Conservation (phyloP, 176 grass and related monocot genomes). For the Alopecurus myosuroides region DNA sequence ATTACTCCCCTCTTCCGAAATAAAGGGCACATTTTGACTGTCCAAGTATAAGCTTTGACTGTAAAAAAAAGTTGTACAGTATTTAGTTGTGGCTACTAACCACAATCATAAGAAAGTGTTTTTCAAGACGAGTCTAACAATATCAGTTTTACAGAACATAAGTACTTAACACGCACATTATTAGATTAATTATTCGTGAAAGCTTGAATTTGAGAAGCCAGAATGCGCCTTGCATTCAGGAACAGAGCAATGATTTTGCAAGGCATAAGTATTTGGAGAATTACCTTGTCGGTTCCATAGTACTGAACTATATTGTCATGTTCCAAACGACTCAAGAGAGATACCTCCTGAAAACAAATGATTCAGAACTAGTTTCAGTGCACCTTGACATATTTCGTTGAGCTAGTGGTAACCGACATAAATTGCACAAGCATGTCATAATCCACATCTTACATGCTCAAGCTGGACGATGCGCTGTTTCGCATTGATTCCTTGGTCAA, state of each 20-base stretch:
- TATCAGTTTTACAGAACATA: background rate
- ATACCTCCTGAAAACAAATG: constrained; percentile 69
- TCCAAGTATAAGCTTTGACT: background rate
- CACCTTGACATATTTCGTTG: background rate
- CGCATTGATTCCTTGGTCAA: constrained; percentile 76
- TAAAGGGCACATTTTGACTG: background rate
- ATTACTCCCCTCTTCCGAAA: background rate
- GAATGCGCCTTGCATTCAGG: background rate
- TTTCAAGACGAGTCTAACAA: background rate
- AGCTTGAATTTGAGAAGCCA: background rate
- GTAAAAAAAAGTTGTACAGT: background rate
- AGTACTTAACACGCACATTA: background rate
- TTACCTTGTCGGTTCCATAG: constrained; percentile 87
- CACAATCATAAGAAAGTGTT: background rate
- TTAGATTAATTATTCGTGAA: background rate
- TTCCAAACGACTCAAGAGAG: constrained; percentile 82
- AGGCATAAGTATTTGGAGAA: constrained; percentile 13
- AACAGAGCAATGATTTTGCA: background rate
- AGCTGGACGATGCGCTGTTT: constrained; percentile 61
- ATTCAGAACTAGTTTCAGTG: background rate
- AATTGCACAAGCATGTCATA: background rate
- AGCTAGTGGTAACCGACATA: background rate
- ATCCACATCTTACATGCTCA: constrained; percentile 66
- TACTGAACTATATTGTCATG: constrained; percentile 97
- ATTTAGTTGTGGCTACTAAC: background rate